A percentile compares a stretch with the other conserved stretches of the same genome.
phyloP scores from a whole-genome alignment of 192 early-diverging fungal genomes.

The Rhizophagus sp. region DNA sequence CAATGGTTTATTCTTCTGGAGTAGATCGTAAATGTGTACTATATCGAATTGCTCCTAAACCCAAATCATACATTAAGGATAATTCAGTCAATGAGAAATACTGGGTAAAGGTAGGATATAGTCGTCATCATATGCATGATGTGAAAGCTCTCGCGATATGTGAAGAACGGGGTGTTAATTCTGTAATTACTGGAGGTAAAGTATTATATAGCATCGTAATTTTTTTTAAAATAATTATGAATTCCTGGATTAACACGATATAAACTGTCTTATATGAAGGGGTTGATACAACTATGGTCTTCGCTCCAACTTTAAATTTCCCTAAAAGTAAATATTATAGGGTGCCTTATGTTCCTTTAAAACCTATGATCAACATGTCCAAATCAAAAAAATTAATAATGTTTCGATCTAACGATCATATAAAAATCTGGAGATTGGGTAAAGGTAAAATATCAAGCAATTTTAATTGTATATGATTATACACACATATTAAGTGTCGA shows the following conservation, averaged over 20 bases:
- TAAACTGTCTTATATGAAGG: conserved; percentile 76
- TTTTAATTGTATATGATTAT: too few species aligned
- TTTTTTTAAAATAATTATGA: background rate
- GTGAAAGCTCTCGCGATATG: conserved; percentile 84
- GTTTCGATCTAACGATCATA: conserved; percentile 60
- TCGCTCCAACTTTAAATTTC: conserved; percentile 58
- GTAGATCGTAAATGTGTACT: conserved; percentile 87
- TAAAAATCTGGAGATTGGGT: conserved; percentile 87
- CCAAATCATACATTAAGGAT: conserved; percentile 21
- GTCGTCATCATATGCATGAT: conserved; percentile 94
- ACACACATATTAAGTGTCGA: too few species aligned
- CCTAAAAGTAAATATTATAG: conserved; percentile 61
- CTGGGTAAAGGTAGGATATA: conserved; percentile 84
- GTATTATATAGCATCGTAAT: background rate
- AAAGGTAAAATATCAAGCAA: conserved; percentile 40
- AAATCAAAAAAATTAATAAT: conserved; percentile 65
- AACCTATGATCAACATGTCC: conserved; percentile 54
- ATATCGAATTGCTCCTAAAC: conserved; percentile 52
- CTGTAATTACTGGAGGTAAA: conserved; percentile 72
- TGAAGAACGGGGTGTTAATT: conserved; percentile 64
- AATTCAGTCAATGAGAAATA: conserved; percentile 22
- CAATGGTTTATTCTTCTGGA: conserved; percentile 81
- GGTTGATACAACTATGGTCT: conserved; percentile 73
- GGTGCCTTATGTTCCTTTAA: conserved; percentile 65
- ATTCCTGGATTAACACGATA: conserved; percentile 19